Evolutionary conservation across 1,284 basidiomycete genomes (phyloP), one percentile per base, ranked within the genome.

Genomic region (Trichosporon sp.): DNA sequence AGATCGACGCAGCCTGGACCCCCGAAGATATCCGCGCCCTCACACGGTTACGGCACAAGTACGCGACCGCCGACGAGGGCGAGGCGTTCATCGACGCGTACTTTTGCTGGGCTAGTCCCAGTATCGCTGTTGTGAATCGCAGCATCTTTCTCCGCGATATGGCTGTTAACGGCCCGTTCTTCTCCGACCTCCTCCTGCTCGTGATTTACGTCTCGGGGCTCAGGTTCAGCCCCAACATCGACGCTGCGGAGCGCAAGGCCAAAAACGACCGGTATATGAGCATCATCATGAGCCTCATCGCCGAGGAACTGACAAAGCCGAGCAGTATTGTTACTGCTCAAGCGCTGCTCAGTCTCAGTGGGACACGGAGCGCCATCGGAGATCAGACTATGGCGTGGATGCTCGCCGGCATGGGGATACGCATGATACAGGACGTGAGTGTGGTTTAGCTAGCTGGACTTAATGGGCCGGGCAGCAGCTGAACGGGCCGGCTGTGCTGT

Each of bases 341-440:
- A 63, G 69, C 69, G 2, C 62, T 70, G 6, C 36, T 70, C 3
- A 61, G 59, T 6, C 34, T 70, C 1, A 67, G 67, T 1, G 69
- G 69, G n/a, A 65, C 67, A 25, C 62, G 63, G 16, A 65, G 63
- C n/a, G 67, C 69, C 0, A 46, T 62, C 10, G 69, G 69, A n/a
- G 60, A 70, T 37, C 63, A 64, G 19, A 70, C 65, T 11, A 67
- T 69, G 58, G 67, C 69, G 31, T 70, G 69, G 69, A 61, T 70
- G 46, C 68, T 70, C 16, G 68, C 69, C 0, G 69, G 69, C 9
- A 62, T 70, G 63, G 69, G 62, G 40, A 65, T 71, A 29, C 54
- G 69, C 29, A 69, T 69, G 67, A 69, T 71, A 54, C 69, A 71
- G 33, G 69, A 71, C 29, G 65, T 66, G 40, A 58, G 65, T 63